Evolutionary conservation across 2,329 filamentous ascomycete species (phyloP).

Genomic region (Neofusicoccum umdonicola): DNA sequence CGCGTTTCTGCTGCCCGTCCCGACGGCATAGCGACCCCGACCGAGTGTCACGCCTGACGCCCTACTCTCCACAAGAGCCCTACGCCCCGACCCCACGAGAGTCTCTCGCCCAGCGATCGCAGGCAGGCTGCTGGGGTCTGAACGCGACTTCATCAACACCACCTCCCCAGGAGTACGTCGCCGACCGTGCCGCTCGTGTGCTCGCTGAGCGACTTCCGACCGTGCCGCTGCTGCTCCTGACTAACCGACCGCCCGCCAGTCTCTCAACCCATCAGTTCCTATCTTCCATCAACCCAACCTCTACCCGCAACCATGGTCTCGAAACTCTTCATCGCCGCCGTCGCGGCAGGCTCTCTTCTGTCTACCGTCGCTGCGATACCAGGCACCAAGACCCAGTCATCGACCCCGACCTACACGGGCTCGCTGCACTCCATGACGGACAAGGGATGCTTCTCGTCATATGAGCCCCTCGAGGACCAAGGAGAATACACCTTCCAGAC

Average conservation of each 20-base stretch:
- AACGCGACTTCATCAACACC: conserved; percentile 11
- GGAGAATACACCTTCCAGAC: conserved; percentile 54
- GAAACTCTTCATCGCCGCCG: conserved; percentile 30
- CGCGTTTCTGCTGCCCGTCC: not conserved
- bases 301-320: conserved; percentile 31
- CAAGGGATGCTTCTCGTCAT: conserved; percentile 54
- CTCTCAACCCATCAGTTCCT: not conserved
- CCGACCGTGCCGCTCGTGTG: not conserved
- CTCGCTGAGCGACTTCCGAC: not conserved
- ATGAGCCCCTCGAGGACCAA: conserved; percentile 47
- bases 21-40: not conserved
- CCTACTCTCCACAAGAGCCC: not conserved
- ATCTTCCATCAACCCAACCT: conserved; percentile 5
- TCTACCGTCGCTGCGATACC: conserved; percentile 28
- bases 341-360: conserved; percentile 32
- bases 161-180: not conserved
- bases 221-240: conserved; percentile 5
- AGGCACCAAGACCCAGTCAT: conserved; percentile 22
- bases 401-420: conserved; percentile 32
- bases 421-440: conserved; percentile 28
- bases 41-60: conserved; percentile 10
- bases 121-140: conserved; percentile 5
- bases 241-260: conserved; percentile 5
- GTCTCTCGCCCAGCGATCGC: conserved; percentile 9
- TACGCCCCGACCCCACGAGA: not conserved